These are phyloP conservation scores for Mycosphaerelloides madeirae DNA, from an alignment of 2,329 filamentous ascomycete species.

Conservation along the genomic window DNA sequence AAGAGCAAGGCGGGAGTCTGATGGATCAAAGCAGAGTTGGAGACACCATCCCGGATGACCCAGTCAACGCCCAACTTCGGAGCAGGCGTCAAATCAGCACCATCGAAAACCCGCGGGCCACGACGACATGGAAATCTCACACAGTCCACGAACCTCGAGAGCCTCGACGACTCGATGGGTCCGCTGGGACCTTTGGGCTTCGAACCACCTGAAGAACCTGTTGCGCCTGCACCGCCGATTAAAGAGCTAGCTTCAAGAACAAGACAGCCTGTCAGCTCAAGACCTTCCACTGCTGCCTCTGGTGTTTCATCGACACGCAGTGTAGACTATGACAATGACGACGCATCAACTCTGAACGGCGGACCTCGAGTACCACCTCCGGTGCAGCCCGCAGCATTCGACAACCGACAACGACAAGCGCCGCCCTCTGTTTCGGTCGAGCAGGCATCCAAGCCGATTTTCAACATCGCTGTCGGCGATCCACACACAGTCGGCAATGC, in stretches of 20 bases:
- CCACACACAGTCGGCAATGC: slow-evolving; percentile 96
- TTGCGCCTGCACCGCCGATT: slow-evolving; percentile 53
- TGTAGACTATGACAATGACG: slow-evolving; percentile 61
- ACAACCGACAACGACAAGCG: slow-evolving; percentile 47
- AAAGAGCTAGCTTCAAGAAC: slow-evolving; percentile 52
- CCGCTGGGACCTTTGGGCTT: slow-evolving; percentile 65
- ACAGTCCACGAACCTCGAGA: slow-evolving; percentile 72
- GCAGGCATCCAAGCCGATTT: slow-evolving; percentile 86
- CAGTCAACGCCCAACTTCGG: slow-evolving; percentile 21
- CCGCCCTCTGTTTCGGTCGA: slow-evolving; percentile 85
- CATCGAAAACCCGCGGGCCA: slow-evolving; percentile 44
- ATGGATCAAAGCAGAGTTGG: background rate
- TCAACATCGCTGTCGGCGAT: slow-evolving; percentile 87
- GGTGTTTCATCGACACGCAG: slow-evolving; percentile 47
- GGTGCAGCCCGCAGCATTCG: slow-evolving; percentile 48
- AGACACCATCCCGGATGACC: slow-evolving; percentile 12
- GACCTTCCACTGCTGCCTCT: slow-evolving; percentile 48
- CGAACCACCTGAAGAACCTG: slow-evolving; percentile 54
- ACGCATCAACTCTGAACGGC: slow-evolving; percentile 43
- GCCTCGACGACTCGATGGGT: slow-evolving; percentile 67
- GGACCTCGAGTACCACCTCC: slow-evolving; percentile 60
- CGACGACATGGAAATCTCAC: slow-evolving; percentile 66
- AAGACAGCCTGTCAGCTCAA: slow-evolving; percentile 37
- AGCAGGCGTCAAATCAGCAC: slow-evolving; percentile 25
- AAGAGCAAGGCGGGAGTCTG: background rate